phyloP scores from a whole-genome alignment of 768 basidiomycete genomes.

The Boletus barrowsii region DNA sequence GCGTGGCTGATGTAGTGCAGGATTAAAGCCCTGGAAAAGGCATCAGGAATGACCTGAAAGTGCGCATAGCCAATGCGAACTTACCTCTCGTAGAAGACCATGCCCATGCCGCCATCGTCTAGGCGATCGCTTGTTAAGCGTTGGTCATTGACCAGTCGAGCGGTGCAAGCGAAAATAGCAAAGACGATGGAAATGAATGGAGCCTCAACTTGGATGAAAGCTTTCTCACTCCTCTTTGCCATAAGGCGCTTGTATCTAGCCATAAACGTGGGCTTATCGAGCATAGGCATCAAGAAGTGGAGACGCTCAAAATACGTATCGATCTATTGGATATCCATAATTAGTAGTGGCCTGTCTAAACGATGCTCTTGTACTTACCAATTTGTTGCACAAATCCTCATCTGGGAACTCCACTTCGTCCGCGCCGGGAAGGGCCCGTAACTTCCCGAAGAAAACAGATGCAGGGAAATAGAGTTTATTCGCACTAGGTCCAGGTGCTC shows the following conservation, averaged over 20 bases:
- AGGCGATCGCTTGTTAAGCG: conserved; percentile 57
- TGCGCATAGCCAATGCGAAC: conserved; percentile 19
- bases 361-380: conserved; percentile 48
- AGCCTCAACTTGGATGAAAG: conserved; percentile 56
- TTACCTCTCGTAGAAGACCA: conserved; percentile 87
- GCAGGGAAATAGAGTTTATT: conserved; percentile 89
- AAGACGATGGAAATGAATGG: conserved; percentile 82
- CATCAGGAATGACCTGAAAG: neutral
- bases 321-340: conserved; percentile 48
- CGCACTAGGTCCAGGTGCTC: conserved; percentile 71
- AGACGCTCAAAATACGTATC: conserved; percentile 84
- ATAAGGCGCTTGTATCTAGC: conserved; percentile 68
- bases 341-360: conserved; percentile 16
- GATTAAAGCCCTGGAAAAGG: conserved; percentile 66
- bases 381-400: conserved; percentile 80
- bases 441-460: conserved; percentile 82
- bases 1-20: conserved; percentile 91
- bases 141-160: conserved; percentile 72
- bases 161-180: conserved; percentile 87
- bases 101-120: conserved; percentile 84
- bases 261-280: conserved; percentile 84
- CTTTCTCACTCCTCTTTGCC: conserved; percentile 57
- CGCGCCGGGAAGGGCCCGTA: conserved; percentile 74
- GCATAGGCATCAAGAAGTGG: conserved; percentile 84
- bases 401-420: conserved; percentile 88